phyloP scores from a whole-genome alignment of 768 basidiomycete species.

The Boletus sp. region DNA sequence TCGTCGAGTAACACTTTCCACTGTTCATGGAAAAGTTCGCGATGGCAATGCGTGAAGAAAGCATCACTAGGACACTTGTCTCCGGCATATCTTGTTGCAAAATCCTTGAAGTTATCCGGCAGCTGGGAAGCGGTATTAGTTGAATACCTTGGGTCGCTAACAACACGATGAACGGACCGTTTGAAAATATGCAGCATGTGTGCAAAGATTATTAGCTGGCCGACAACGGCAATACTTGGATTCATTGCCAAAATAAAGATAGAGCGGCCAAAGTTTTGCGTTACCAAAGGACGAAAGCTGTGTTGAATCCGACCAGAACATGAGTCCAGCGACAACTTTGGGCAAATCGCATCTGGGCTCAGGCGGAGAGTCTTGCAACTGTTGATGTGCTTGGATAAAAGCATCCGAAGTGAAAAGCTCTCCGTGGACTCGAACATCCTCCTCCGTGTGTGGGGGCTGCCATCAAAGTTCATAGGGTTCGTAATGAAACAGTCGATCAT shows the following conservation, averaged over 20 bases:
- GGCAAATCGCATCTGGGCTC: not conserved
- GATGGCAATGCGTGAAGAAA: not conserved
- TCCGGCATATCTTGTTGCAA: not conserved
- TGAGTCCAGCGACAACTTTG: not conserved
- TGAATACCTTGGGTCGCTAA: not conserved
- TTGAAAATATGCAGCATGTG: not conserved
- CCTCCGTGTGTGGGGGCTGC: not conserved
- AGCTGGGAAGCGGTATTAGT: not conserved
- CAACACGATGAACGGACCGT: not conserved
- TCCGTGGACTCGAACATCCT: not conserved
- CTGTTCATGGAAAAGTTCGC: not conserved
- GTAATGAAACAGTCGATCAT: not conserved
- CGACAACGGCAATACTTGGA: not conserved
- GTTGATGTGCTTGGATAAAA: not conserved
- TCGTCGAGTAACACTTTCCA: not conserved
- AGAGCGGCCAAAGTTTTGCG: not conserved
- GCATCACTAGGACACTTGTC: not conserved
- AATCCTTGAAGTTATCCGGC: not conserved
- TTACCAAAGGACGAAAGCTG: not conserved
- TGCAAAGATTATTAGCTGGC: not conserved
- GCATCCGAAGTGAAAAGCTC: not conserved
- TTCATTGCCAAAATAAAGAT: not conserved
- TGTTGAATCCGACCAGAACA: not conserved
- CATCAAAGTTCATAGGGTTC: not conserved
- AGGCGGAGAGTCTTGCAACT: not conserved